Percentiles rank a stretch among this genome's conserved stretches.
Conservation (phyloP, 805 yeast genomes). For the Saccharomycopsis schoenii region DNA sequence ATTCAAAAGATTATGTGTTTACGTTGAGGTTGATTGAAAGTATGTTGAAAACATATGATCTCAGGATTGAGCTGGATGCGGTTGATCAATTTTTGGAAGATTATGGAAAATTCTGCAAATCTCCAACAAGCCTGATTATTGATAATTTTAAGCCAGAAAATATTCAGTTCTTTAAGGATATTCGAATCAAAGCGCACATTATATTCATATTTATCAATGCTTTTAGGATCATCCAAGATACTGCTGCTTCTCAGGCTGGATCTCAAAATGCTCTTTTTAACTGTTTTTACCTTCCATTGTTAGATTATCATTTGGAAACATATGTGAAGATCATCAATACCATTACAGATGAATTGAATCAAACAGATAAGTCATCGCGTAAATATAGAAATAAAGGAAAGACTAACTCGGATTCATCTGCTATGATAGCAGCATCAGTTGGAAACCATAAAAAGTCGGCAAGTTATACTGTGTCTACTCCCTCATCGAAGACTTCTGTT, state of each 20-base stretch:
- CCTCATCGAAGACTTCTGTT: background rate
- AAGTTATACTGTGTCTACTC: background rate
- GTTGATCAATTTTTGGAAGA: background rate
- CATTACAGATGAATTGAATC: background rate
- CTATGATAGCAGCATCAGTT: background rate
- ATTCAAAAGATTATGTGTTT: background rate
- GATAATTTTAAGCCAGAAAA: background rate
- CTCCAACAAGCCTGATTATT: background rate
- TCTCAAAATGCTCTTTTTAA: background rate
- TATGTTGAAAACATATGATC: background rate
- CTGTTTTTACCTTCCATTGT: background rate
- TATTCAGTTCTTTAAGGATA: background rate
- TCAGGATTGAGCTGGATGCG: background rate
- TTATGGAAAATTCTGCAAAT: background rate
- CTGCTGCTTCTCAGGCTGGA: background rate
- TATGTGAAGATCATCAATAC: background rate
- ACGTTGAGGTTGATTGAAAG: background rate
- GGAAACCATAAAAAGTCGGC: background rate
- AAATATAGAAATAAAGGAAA: background rate
- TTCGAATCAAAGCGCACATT: background rate
- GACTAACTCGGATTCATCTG: background rate
- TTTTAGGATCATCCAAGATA: background rate
- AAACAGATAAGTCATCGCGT: background rate
- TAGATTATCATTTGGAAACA: background rate
- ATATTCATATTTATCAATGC: background rate